phyloP scores from a whole-genome alignment of 2,329 filamentous ascomycete genomes.

The Basipetospora chlamydospora region DNA sequence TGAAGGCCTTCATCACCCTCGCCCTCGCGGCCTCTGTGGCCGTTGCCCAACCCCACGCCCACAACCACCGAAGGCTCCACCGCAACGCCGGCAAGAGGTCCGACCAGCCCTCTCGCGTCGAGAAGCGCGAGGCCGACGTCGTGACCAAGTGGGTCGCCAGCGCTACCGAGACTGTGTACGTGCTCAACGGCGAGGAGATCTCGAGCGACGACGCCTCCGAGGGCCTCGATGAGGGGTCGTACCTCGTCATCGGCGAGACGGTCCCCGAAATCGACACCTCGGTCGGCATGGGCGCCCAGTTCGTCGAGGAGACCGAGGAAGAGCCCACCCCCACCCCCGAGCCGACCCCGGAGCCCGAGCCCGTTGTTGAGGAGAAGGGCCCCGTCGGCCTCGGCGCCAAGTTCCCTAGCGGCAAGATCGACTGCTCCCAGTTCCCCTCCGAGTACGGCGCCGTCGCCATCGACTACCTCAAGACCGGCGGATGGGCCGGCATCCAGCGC shows the following conservation, averaged over 20 bases:
- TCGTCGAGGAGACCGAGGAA: conserved; percentile 28
- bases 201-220: conserved; percentile 49
- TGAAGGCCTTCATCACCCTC: conserved; percentile 35
- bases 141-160: conserved; percentile 41
- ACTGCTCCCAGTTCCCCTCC: conserved; percentile 62
- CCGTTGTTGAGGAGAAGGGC: conserved; percentile 11
- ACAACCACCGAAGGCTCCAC: conserved; percentile 45
- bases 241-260: conserved; percentile 47
- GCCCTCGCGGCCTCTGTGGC: conserved; percentile 39
- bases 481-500: conserved; percentile 70
- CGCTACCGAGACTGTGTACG: conserved; percentile 55
- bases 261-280: conserved; percentile 32
- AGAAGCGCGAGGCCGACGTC: conserved; percentile 29
- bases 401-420: conserved; percentile 63
- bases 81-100: conserved; percentile 32
- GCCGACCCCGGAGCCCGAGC: conserved; percentile 12
- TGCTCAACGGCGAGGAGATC: conserved; percentile 51
- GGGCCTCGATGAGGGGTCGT: conserved; percentile 58
- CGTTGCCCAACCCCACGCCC: conserved; percentile 45
- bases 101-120: conserved; percentile 27
- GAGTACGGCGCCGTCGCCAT: conserved; percentile 65
- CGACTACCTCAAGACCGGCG: conserved; percentile 52
- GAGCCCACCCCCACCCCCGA: conserved; percentile 9
- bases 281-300: conserved; percentile 27
- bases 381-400: conserved; percentile 43